Conservation (phyloP, 2,329 filamentous ascomycete genomes). For the Colletotrichum sidae region DNA sequence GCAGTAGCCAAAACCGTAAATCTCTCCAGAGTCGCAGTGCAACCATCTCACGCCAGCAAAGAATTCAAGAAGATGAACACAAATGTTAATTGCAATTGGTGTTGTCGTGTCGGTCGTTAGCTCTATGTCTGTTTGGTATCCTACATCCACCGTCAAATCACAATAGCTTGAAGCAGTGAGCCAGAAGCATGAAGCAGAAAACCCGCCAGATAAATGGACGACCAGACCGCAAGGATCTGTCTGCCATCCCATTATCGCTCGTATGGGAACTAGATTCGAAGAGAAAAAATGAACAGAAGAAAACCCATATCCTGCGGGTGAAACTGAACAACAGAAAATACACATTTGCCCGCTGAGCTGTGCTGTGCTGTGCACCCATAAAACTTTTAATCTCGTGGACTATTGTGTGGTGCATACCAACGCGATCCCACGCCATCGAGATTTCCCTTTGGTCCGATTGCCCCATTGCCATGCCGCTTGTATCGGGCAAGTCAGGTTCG, state of each 20-base stretch:
- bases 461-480: constrained; percentile 3
- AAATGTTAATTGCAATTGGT: constrained; percentile 7
- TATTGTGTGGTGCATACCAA: constrained; percentile 8
- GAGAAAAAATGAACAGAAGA: neutral
- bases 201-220: neutral
- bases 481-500: constrained; percentile 10
- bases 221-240: neutral
- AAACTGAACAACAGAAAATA: neutral
- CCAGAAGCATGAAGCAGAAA: neutral
- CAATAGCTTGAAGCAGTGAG: neutral
- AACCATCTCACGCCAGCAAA: neutral
- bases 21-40: neutral
- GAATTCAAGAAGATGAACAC: neutral
- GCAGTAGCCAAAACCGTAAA: constrained; percentile 2
- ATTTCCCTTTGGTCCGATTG: neutral
- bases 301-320: constrained; percentile 25
- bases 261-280: neutral
- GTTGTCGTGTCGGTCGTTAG: constrained; percentile 32
- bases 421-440: neutral
- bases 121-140: constrained; percentile 29
- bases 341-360: constrained; percentile 9
- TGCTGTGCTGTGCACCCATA: constrained; percentile 7
- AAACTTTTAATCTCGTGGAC: constrained; percentile 6
- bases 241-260: too few species aligned
- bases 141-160: constrained; percentile 13